Conservation (phyloP, 2,329 filamentous ascomycete genomes). For the Stachybotrys chartarum region DNA sequence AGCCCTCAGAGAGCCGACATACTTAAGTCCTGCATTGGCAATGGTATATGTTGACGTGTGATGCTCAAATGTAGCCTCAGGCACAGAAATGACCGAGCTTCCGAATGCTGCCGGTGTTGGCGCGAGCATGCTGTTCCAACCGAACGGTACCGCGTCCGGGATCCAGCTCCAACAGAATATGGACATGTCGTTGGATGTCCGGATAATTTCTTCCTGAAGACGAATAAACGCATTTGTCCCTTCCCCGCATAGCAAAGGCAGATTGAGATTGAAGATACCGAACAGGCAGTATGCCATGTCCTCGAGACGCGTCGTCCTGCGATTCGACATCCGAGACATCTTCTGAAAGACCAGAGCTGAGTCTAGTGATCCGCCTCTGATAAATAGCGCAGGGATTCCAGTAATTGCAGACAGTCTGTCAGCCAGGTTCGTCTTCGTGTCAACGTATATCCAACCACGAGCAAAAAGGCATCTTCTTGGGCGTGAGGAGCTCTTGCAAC, state of each 20-base stretch:
- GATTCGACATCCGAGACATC: background rate
- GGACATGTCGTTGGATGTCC: background rate
- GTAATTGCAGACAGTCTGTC: background rate
- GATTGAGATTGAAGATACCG: constrained; percentile 9
- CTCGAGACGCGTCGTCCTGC: constrained; percentile 4
- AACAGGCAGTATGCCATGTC: constrained; percentile 6
- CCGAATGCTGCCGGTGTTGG: background rate
- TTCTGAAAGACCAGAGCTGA: background rate
- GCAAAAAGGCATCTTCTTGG: background rate
- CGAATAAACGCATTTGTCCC: constrained; percentile 7
- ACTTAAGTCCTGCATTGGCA: background rate
- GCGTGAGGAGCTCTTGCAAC: background rate
- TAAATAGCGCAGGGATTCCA: background rate
- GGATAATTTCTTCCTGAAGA: constrained; percentile 9
- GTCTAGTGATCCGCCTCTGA: background rate
- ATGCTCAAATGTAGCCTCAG: background rate
- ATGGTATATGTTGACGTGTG: background rate
- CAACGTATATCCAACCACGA: background rate
- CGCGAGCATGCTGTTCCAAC: background rate
- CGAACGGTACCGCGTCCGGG: background rate
- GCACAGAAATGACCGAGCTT: background rate
- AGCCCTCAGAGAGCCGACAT: background rate
- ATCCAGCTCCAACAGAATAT: constrained; percentile 1
- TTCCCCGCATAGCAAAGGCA: constrained; percentile 10
- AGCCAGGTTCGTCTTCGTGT: background rate